Evolutionary conservation across 1,284 basidiomycete species (phyloP).

Genomic region (Schizophyllum amplum): DNA sequence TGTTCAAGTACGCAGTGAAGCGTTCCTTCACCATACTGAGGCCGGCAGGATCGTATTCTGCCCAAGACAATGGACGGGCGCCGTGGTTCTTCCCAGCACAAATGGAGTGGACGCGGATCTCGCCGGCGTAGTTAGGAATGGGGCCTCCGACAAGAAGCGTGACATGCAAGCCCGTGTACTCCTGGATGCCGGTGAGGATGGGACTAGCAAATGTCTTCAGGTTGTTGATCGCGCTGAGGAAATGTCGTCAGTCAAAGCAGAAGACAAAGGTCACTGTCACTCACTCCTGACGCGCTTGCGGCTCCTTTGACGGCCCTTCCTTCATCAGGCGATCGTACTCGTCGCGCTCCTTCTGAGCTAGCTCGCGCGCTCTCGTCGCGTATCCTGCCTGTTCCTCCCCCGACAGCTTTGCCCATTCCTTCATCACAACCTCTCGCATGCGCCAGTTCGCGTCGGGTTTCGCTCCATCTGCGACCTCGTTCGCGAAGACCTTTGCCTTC

Average conservation of each 20-base stretch:
- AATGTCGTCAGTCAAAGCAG: neutral
- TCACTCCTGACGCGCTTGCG: neutral
- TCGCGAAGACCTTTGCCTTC: neutral
- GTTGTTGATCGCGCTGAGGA: neutral
- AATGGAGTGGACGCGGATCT: neutral
- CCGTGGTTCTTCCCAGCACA: no score
- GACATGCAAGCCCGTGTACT: slow-evolving; percentile 2
- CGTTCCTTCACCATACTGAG: no score
- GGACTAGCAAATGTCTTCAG: neutral
- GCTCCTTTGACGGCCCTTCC: neutral
- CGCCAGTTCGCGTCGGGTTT: slow-evolving; percentile 2
- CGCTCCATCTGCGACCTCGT: neutral
- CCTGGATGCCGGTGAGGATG: slow-evolving; percentile 1
- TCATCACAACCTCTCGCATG: neutral
- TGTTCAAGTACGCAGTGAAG: no score
- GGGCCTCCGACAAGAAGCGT: slow-evolving; percentile 6
- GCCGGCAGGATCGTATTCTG: no score
- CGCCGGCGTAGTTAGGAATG: neutral
- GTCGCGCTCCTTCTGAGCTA: neutral
- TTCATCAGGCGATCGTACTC: neutral
- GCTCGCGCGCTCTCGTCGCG: neutral
- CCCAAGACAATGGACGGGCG: no score
- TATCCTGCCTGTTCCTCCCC: neutral
- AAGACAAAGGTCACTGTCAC: neutral
- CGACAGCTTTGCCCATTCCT: neutral